Evolutionary conservation across 352 stramenopile genomes (phyloP).

Genomic region (Globisporangium barbulae): DNA sequence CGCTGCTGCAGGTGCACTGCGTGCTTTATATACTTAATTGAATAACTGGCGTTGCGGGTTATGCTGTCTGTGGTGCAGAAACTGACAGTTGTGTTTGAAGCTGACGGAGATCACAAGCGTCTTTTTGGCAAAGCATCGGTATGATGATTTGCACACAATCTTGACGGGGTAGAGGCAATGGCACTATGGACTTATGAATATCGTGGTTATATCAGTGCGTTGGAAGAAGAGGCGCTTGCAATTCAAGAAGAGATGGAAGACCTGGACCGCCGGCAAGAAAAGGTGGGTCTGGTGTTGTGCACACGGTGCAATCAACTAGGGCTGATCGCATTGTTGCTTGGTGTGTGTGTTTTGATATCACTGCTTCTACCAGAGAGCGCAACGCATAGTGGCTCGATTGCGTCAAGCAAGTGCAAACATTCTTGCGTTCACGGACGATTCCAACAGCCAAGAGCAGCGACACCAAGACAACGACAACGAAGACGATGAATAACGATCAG

Average conservation of each 20-base stretch:
- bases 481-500: neutral
- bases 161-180: neutral
- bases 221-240: slow-evolving; percentile 44
- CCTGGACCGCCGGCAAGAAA: slow-evolving; percentile 51
- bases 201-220: slow-evolving; percentile 28
- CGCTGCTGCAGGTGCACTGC: slow-evolving; percentile 19
- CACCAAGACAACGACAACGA: slow-evolving; percentile 7
- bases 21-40: neutral
- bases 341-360: neutral
- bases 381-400: slow-evolving; percentile 35
- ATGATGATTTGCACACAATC: neutral
- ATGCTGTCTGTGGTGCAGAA: neutral
- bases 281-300: slow-evolving; percentile 19
- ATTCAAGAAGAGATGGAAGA: slow-evolving; percentile 66
- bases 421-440: slow-evolving; percentile 38
- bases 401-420: slow-evolving; percentile 60
- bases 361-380: slow-evolving; percentile 24
- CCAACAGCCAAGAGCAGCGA: slow-evolving; percentile 19
- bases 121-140: slow-evolving; percentile 20
- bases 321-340: neutral
- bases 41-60: neutral
- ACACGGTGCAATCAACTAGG: neutral
- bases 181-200: neutral
- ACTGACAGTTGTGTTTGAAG: neutral
- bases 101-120: slow-evolving; percentile 14